phyloP scores from a whole-genome alignment of 495 filamentous ascomycete species.

The Xylaria flabelliformis region DNA sequence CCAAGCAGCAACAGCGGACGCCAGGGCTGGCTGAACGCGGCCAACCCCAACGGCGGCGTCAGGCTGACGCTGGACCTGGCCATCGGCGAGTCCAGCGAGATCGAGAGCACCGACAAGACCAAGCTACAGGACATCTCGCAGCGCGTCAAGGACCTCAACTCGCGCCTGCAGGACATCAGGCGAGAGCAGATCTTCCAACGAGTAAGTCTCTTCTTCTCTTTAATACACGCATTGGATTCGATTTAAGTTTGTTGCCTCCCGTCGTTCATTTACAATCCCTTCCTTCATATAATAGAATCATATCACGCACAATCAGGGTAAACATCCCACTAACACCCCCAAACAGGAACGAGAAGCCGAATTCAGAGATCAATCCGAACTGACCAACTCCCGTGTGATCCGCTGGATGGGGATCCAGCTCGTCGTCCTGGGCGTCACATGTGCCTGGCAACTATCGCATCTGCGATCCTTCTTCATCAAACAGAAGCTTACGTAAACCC shows the following conservation, averaged over 20 bases:
- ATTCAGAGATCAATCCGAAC: conserved; percentile 96
- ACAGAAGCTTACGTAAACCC: conserved; percentile 86
- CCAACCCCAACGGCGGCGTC: conserved; percentile 71
- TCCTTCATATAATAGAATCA: background rate
- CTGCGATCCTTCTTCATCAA: conserved; percentile 98
- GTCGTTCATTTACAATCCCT: background rate
- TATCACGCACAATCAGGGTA: background rate
- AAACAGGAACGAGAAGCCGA: conserved; percentile 92
- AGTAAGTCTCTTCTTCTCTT: conserved; percentile 59
- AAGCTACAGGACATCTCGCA: conserved; percentile 92
- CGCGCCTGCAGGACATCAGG: conserved; percentile 84
- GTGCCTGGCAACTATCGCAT: conserved; percentile 97
- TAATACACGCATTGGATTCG: too few relatives aligned
- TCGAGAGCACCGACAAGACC: conserved; percentile 91
- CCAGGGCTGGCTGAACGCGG: conserved; percentile 72
- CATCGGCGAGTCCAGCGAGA: conserved; percentile 93
- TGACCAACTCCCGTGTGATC: conserved; percentile 90
- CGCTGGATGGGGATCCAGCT: conserved; percentile 94
- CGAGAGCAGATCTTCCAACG: conserved; percentile 96
- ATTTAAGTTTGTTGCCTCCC: too few relatives aligned
- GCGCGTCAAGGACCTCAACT: conserved; percentile 89
- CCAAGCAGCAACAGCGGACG: conserved; percentile 68
- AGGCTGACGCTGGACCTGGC: conserved; percentile 87
- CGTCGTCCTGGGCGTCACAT: conserved; percentile 84
- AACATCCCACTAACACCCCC: conserved; percentile 16